Evolutionary conservation across 805 yeast species (phyloP).

Genomic region (Grigorovia yakushimaensis): DNA sequence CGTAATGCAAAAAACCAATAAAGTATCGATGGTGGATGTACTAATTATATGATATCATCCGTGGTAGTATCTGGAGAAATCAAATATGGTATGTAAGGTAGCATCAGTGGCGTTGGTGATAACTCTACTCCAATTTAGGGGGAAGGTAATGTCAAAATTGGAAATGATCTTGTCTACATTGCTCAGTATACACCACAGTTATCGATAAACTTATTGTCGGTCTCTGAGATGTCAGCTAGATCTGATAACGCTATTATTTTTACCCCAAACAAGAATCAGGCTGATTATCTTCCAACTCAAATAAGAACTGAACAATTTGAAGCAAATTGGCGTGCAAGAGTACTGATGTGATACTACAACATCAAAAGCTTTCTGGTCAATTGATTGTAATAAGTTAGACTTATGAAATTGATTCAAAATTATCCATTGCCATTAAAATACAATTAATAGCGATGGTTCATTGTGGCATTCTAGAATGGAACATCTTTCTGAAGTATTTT

Average conservation of each 20-base stretch:
- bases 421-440: too few species aligned
- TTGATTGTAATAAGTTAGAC: neutral
- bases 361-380: too few species aligned
- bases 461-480: neutral
- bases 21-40: too few species aligned
- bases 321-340: neutral
- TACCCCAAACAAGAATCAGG: neutral
- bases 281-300: neutral
- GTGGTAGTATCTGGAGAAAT: too few species aligned
- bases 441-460: neutral
- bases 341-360: neutral
- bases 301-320: neutral
- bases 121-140: slow-evolving; percentile 1
- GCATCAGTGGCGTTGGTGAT: slow-evolving; percentile 1
- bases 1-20: too few species aligned
- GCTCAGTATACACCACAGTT: slow-evolving; percentile 1
- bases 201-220: slow-evolving; percentile 1
- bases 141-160: neutral
- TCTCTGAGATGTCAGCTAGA: neutral
- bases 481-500: neutral
- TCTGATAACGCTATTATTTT: neutral
- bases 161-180: neutral
- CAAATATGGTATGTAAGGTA: too few species aligned
- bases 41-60: too few species aligned
- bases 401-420: neutral